Base-by-base conservation (phyloP, 805 yeast genomes). In the Candida odintsovae region DNA sequence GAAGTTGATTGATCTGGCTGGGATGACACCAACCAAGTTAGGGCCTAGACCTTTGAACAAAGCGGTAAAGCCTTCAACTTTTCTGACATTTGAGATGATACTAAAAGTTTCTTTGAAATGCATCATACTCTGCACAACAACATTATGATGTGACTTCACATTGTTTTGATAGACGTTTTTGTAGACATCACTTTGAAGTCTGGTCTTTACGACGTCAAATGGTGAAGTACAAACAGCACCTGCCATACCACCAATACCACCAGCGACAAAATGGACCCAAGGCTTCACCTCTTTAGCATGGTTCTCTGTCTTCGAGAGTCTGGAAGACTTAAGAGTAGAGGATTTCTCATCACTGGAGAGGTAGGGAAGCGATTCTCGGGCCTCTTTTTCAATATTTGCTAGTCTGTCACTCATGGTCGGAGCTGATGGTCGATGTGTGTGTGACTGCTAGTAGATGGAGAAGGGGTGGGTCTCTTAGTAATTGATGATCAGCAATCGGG, bases 181-280 rank as follows among this genome's bases (percentile, higher is more conserved):
- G 56, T 84, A 90, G 7, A 84, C 87, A 59, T 90, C 96, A 50
- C 96, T 85, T 64, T 94, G 99, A 46, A 94, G 69, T 59, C 99
- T 76, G 0, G 99, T 94, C 62, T 94, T 94, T 33, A 94, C 97
- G 42, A 94, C 95, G 65, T 90, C 99, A 51, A 94, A 78, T 1
- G 99, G 99, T 56, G 96, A 84, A 0, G 99, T 94, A 45, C 82
- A 82, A 3, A 92, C 69, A 2, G 99, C 96, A 22, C 99, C 99
- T 26, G 92, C 87, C 97, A 94, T 94, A 15, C 99, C 99, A 29
- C 97, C 99, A 22, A 87, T 64, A 13, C 96, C 95, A 43, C 94
- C 95, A 12, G 95, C 90, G n/a, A 86, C 86, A 61, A 86, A 86
- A 66, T 86, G 92, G 6, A 85, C 89, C 92, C 76, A 73, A 28